Evolutionary conservation across 306 rosid species (phyloP).

Genomic region (Macrotyloma uniflorum): DNA sequence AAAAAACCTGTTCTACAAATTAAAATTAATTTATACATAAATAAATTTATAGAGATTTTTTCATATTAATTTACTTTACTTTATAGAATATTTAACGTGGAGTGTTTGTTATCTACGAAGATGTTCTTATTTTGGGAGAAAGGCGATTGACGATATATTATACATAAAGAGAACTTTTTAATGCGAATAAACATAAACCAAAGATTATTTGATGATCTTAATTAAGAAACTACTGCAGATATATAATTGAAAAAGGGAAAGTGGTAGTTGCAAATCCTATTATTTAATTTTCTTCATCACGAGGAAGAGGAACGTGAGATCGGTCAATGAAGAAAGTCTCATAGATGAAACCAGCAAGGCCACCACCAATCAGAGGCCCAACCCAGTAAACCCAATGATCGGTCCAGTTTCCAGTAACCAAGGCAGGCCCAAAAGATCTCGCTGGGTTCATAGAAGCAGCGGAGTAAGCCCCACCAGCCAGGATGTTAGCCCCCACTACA

Average conservation of each 20-base stretch:
- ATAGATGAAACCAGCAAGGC: constrained; percentile 75
- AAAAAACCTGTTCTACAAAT: too few relatives aligned
- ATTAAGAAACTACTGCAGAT: not conserved
- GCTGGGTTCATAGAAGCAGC: constrained; percentile 94
- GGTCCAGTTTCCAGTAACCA: constrained; percentile 79
- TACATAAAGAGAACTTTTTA: not conserved
- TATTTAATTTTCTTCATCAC: constrained; percentile 32
- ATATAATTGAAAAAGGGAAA: not conserved
- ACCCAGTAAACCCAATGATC: constrained; percentile 96
- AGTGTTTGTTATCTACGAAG: too few relatives aligned
- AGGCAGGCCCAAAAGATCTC: constrained; percentile 88
- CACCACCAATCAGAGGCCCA: constrained; percentile 93
- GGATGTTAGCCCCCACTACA: constrained; percentile 82
- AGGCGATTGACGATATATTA: not conserved
- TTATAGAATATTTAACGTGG: too few relatives aligned
- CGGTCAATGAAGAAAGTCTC: constrained; percentile 73
- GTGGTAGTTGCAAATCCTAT: not conserved
- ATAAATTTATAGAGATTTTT: too few relatives aligned
- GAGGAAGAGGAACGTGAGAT: constrained; percentile 54
- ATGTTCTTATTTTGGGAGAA: not conserved
- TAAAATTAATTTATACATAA: too few relatives aligned
- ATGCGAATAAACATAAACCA: not conserved
- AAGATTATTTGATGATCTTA: not conserved
- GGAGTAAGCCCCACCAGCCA: constrained; percentile 83
- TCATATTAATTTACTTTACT: too few relatives aligned